These are phyloP conservation scores for Striga hermonthica DNA, from an alignment of 305 asterid genomes.

Conservation along the genomic window DNA sequence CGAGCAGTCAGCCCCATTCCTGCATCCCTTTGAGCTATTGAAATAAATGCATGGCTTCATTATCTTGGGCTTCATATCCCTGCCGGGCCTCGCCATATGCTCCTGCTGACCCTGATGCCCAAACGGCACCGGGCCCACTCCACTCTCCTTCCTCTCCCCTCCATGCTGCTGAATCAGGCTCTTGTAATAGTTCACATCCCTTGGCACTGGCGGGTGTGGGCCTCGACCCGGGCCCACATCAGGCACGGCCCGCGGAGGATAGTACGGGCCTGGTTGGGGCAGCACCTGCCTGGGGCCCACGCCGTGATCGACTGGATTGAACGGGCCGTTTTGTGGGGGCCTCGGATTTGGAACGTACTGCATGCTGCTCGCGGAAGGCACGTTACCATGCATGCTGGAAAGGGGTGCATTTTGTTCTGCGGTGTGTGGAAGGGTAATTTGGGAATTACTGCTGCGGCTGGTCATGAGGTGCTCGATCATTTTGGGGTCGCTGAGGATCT, in stretches of 20 bases:
- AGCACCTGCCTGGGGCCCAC: neutral
- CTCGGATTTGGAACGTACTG: conserved; percentile 24
- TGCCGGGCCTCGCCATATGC: conserved; percentile 34
- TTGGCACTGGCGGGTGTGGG: conserved; percentile 35
- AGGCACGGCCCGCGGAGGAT: conserved; percentile 38
- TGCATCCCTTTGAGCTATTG: conserved; percentile 80
- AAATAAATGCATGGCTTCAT: conserved; percentile 86
- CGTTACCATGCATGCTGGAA: conserved; percentile 24
- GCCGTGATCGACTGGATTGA: conserved; percentile 25
- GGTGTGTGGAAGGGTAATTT: conserved; percentile 36
- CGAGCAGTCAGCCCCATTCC: conserved; percentile 73
- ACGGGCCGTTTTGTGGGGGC: conserved; percentile 27
- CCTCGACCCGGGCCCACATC: conserved; percentile 25
- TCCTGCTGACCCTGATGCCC: conserved; percentile 36
- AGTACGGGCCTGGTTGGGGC: conserved; percentile 35
- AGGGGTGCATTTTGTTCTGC: conserved; percentile 22
- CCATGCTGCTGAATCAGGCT: conserved; percentile 79
- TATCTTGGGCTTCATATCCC: conserved; percentile 66
- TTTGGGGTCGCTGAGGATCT: conserved; percentile 67
- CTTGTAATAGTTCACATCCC: conserved; percentile 70
- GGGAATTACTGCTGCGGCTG: conserved; percentile 32
- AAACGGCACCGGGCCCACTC: neutral
- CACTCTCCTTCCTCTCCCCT: conserved; percentile 58
- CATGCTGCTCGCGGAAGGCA: conserved; percentile 37
- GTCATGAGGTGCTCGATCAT: conserved; percentile 59